Evolutionary conservation across 495 filamentous ascomycete species (phyloP).

Genomic region (Lepidopterella palustris): DNA sequence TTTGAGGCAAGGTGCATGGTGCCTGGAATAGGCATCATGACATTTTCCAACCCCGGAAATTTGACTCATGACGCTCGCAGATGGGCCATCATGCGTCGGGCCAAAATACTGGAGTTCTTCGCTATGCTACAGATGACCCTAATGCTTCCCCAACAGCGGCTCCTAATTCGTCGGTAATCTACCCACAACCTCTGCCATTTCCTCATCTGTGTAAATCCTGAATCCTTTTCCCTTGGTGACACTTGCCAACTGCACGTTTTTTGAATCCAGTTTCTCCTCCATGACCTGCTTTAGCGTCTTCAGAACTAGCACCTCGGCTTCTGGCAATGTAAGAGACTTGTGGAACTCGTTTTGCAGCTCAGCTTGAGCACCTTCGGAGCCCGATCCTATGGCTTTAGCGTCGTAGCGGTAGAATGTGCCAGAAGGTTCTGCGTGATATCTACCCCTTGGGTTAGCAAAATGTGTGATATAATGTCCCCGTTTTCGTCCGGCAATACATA

Average conservation of each 20-base stretch:
- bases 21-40: too few relatives aligned
- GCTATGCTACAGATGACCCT: conserved; percentile 9
- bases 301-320: conserved; percentile 90
- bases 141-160: neutral
- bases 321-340: conserved; percentile 86
- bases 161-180: conserved; percentile 50
- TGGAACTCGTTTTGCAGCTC: conserved; percentile 98
- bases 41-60: neutral
- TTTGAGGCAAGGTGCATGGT: neutral
- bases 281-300: conserved; percentile 99
- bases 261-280: conserved; percentile 98
- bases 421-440: conserved; percentile 94
- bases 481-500: conserved; percentile 39
- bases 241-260: conserved; percentile 97
- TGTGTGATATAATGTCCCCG: neutral
- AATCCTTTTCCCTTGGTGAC: conserved; percentile 97
- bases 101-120: neutral
- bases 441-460: conserved; percentile 28
- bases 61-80: neutral
- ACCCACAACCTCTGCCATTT: conserved; percentile 86
- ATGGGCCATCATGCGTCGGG: neutral
- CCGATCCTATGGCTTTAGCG: conserved; percentile 95
- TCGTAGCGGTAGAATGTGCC: conserved; percentile 99
- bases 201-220: conserved; percentile 92
- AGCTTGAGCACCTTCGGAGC: conserved; percentile 92